phyloP scores from a whole-genome alignment of 2,329 filamentous ascomycete genomes.

The Nemania abortiva region DNA sequence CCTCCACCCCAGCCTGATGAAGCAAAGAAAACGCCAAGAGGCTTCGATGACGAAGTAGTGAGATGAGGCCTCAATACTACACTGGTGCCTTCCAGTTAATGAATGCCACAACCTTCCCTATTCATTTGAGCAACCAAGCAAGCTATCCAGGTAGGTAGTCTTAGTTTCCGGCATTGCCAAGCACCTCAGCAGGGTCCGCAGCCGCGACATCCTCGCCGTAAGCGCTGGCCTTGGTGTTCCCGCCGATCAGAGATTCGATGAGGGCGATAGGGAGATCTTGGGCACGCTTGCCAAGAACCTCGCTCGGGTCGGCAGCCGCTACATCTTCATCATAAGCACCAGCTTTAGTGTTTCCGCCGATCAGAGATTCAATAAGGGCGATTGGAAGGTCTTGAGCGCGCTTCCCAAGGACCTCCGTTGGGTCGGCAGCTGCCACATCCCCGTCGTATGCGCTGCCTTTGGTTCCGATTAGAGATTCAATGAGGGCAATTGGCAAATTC shows the following conservation, averaged over 20 bases:
- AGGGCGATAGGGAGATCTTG: background rate
- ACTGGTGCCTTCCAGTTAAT: background rate
- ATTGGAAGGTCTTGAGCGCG: conserved; percentile 7
- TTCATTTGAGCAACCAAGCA: background rate
- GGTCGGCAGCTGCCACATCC: background rate
- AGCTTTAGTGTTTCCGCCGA: background rate
- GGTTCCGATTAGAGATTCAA: background rate
- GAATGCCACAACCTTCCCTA: background rate
- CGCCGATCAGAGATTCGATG: conserved; percentile 8
- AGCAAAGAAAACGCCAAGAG: background rate
- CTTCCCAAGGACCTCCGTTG: conserved; percentile 1
- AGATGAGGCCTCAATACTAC: background rate
- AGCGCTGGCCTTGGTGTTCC: background rate
- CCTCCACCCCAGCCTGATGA: background rate
- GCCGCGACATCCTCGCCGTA: conserved; percentile 12
- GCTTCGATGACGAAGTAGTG: too few relatives aligned
- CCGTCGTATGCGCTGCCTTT: conserved; percentile 1
- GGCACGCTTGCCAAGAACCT: background rate
- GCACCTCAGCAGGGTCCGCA: conserved; percentile 3
- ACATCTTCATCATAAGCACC: conserved; percentile 6
- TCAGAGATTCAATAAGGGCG: background rate
- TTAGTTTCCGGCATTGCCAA: conserved; percentile 1
- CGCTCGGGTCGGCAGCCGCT: background rate
- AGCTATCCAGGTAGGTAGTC: background rate
- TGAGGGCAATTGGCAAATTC: background rate